These are phyloP conservation scores for Neospora caninum DNA, from an alignment of 169 alveolate species.

Conservation along the genomic window DNA sequence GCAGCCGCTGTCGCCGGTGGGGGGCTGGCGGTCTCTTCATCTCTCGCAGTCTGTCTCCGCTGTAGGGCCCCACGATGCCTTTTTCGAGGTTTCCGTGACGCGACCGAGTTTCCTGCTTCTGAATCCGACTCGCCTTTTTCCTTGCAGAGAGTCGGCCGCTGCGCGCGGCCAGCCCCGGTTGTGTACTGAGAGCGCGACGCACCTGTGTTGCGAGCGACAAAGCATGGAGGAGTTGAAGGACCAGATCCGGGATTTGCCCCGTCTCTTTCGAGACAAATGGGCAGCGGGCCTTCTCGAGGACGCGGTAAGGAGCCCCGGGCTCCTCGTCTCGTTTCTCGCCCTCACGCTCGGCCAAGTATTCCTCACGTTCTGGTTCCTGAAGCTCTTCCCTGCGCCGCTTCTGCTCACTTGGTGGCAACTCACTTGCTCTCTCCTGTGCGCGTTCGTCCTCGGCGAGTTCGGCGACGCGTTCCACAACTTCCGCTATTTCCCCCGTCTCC, in stretches of 20 bases:
- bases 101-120: no score
- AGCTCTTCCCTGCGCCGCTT: conserved; percentile 54
- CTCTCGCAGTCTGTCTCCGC: no score
- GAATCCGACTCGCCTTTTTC: no score
- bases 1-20: no score
- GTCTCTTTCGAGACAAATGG: conserved; percentile 25
- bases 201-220: no score
- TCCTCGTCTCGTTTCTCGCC: not conserved
- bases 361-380: conserved; percentile 44
- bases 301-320: not conserved
- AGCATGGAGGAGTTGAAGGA: not conserved
- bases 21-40: no score
- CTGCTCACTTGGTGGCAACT: conserved; percentile 67
- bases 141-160: no score
- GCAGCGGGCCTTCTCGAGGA: not conserved
- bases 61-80: no score
- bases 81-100: no score
- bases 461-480: conserved; percentile 53
- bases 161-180: no score
- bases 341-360: conserved; percentile 61
- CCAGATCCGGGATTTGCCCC: not conserved
- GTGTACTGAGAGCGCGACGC: no score
- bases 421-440: conserved; percentile 43
- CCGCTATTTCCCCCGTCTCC: conserved; percentile 41
- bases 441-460: conserved; percentile 58